Conservation (phyloP, 2,329 filamentous ascomycete genomes). For the Sporothrix curviconia region DNA sequence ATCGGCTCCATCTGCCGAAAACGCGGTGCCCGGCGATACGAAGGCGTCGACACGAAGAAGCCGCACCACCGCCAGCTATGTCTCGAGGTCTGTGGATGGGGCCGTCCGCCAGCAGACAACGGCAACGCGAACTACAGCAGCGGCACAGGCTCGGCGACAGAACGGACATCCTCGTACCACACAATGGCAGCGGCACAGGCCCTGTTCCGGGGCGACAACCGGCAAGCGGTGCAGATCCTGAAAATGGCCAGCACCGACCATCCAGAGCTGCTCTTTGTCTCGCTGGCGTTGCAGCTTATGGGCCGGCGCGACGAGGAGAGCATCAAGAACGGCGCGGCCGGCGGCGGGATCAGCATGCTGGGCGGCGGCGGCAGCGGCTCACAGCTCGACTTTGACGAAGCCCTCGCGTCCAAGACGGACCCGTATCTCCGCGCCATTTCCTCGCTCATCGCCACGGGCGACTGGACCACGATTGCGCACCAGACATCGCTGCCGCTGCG, state of each 20-base stretch:
- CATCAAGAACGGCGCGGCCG: slow-evolving; percentile 26
- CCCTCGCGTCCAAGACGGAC: slow-evolving; percentile 59
- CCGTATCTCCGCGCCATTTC: slow-evolving; percentile 76
- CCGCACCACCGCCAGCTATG: slow-evolving; percentile 69
- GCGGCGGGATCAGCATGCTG: background rate
- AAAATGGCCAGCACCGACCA: slow-evolving; percentile 58
- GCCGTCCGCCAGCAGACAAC: slow-evolving; percentile 39
- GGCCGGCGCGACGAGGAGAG: slow-evolving; percentile 40
- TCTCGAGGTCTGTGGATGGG: slow-evolving; percentile 68
- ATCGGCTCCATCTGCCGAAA: slow-evolving; percentile 59
- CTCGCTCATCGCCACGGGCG: slow-evolving; percentile 66
- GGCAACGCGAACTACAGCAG: background rate
- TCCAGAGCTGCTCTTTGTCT: slow-evolving; percentile 62
- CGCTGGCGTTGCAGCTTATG: slow-evolving; percentile 59
- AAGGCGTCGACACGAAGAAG: slow-evolving; percentile 38
- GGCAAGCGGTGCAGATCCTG: slow-evolving; percentile 62
- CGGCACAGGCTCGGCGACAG: background rate
- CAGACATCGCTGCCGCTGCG: slow-evolving; percentile 67
- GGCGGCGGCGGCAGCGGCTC: background rate
- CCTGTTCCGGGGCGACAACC: slow-evolving; percentile 64
- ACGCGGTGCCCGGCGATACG: slow-evolving; percentile 43
- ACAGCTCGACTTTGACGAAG: slow-evolving; percentile 52
- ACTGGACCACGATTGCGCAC: slow-evolving; percentile 68
- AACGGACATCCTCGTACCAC: slow-evolving; percentile 47
- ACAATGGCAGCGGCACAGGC: slow-evolving; percentile 73